Evolutionary conservation across 1,284 basidiomycete species (phyloP).

Genomic region (Heimioporus punctisporus): DNA sequence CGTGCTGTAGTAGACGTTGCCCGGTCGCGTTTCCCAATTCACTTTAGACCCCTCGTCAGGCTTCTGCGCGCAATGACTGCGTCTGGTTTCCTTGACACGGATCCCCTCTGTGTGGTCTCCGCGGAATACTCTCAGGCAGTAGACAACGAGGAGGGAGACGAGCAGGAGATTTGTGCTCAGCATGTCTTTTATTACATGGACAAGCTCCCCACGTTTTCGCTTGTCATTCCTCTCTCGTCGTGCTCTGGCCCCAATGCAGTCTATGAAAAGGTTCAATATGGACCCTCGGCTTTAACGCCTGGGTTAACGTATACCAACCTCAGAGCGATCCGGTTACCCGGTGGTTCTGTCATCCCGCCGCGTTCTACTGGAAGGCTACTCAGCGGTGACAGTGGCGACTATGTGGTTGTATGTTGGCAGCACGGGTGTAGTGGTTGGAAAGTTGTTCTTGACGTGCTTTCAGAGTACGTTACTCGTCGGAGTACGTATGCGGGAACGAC

Average conservation of each 20-base stretch:
- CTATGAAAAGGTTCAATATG: slow-evolving; percentile 66
- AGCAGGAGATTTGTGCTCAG: slow-evolving; percentile 49
- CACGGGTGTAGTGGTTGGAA: slow-evolving; percentile 85
- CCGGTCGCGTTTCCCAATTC: slow-evolving; percentile 80
- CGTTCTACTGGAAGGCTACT: slow-evolving; percentile 73
- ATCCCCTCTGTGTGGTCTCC: slow-evolving; percentile 56
- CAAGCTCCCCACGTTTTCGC: slow-evolving; percentile 75
- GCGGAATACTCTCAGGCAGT: slow-evolving; percentile 39
- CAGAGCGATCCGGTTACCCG: slow-evolving; percentile 72
- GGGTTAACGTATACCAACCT: slow-evolving; percentile 68
- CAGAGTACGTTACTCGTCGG: slow-evolving; percentile 67
- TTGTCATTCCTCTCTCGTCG: slow-evolving; percentile 63
- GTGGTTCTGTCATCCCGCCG: slow-evolving; percentile 68
- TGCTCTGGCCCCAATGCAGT: slow-evolving; percentile 67
- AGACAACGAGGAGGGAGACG: slow-evolving; percentile 22
- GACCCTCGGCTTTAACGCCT: slow-evolving; percentile 52
- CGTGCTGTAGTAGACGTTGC: slow-evolving; percentile 81
- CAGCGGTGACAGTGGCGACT: slow-evolving; percentile 71
- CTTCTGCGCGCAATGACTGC: slow-evolving; percentile 79
- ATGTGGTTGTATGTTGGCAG: slow-evolving; percentile 79
- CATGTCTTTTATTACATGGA: slow-evolving; percentile 78
- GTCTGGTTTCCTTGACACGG: slow-evolving; percentile 68
- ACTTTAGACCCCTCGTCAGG: slow-evolving; percentile 70
- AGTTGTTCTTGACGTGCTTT: slow-evolving; percentile 75
- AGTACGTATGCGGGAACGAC: slow-evolving; percentile 43